phyloP scores from a whole-genome alignment of 306 rosid species.

The Mimosa pudica region DNA sequence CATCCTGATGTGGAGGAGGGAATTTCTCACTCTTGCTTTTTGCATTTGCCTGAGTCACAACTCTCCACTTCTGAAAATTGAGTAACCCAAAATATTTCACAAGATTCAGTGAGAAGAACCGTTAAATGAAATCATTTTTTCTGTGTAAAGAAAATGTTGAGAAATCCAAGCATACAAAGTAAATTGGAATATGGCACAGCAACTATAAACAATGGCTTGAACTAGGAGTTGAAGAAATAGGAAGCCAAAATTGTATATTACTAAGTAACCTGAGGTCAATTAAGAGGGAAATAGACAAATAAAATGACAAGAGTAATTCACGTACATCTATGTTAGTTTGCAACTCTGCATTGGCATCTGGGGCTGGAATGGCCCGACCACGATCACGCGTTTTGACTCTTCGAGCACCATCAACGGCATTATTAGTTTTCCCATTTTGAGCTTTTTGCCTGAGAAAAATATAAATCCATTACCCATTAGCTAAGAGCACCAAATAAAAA shows the following conservation, averaged over 20 bases:
- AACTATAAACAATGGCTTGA: conserved; percentile 7
- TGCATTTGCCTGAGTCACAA: conserved; percentile 71
- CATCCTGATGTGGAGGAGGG: conserved; percentile 99
- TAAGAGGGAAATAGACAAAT: conserved; percentile 24
- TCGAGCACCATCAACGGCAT: conserved; percentile 65
- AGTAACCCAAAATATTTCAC: conserved; percentile 39
- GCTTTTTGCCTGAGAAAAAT: conserved; percentile 72
- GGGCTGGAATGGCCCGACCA: conserved; percentile 85
- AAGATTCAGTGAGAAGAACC: conserved; percentile 34
- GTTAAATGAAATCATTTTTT: conserved; percentile 27
- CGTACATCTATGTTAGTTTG: conserved; percentile 93
- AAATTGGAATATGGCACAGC: conserved; percentile 13
- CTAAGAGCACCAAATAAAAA: conserved; percentile 33
- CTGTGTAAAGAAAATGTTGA: conserved; percentile 9
- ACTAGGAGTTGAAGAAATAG: conserved; percentile 15
- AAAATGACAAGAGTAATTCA: conserved; percentile 20
- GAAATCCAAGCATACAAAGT: conserved; percentile 5
- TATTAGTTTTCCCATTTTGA: conserved; percentile 63
- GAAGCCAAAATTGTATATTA: conserved; percentile 11
- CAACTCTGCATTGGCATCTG: conserved; percentile 96
- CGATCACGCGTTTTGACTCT: conserved; percentile 77
- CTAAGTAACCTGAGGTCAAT: conserved; percentile 6
- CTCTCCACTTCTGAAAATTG: conserved; percentile 92
- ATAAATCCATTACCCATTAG: conserved; percentile 24
- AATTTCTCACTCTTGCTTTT: conserved; percentile 99